Evolutionary conservation across 2,329 filamentous ascomycete genomes (phyloP).

Genomic region (Bertia moriformis): DNA sequence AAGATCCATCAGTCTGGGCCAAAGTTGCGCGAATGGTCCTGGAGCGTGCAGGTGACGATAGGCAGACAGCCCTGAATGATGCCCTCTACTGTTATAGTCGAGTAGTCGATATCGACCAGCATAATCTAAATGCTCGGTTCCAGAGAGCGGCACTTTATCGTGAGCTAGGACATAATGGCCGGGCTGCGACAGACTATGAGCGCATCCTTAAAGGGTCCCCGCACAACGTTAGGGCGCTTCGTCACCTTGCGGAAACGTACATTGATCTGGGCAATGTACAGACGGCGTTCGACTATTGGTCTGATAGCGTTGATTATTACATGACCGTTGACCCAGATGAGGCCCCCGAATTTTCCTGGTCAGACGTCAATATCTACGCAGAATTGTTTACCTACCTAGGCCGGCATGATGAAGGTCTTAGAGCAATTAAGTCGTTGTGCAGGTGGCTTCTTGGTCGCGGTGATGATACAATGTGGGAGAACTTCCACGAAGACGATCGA

Average conservation of each 20-base stretch:
- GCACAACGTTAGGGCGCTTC: slow-evolving; percentile 25
- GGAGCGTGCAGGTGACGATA: slow-evolving; percentile 28
- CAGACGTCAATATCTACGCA: slow-evolving; percentile 71
- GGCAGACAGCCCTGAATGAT: slow-evolving; percentile 28
- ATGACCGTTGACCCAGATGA: not conserved
- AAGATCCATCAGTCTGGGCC: slow-evolving; percentile 44
- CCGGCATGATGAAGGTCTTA: slow-evolving; percentile 51
- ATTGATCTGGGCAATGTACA: slow-evolving; percentile 29
- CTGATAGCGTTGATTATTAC: slow-evolving; percentile 28
- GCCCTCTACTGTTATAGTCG: slow-evolving; percentile 44
- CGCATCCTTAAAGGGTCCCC: slow-evolving; percentile 34
- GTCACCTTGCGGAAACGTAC: slow-evolving; percentile 32
- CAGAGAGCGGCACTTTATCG: slow-evolving; percentile 44
- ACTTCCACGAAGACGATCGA: slow-evolving; percentile 57
- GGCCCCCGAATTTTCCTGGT: slow-evolving; percentile 45
- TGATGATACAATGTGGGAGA: slow-evolving; percentile 66
- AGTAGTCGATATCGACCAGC: slow-evolving; percentile 40
- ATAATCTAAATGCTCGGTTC: slow-evolving; percentile 39
- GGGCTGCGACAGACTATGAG: slow-evolving; percentile 41
- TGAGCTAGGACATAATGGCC: slow-evolving; percentile 34
- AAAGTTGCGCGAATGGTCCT: slow-evolving; percentile 41
- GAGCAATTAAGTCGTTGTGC: slow-evolving; percentile 55
- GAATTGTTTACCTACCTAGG: slow-evolving; percentile 60
- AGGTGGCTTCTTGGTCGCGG: slow-evolving; percentile 71
- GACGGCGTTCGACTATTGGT: slow-evolving; percentile 26